Base-by-base conservation (phyloP, 306 rosid species). In the Styphnolobium japonicum region DNA sequence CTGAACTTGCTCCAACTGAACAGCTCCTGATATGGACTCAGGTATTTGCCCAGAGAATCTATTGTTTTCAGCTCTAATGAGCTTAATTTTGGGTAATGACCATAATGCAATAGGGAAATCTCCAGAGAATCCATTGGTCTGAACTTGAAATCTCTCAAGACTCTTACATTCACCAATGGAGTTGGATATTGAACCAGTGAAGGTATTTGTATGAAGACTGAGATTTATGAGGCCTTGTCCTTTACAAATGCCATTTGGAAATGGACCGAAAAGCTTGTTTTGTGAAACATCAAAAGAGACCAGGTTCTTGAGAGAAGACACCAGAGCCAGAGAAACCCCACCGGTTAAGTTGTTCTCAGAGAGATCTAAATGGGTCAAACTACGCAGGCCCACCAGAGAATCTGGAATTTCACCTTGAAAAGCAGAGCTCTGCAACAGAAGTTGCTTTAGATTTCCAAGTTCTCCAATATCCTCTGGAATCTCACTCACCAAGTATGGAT, bases 91-190 rank as follows among this genome's bases (percentile, higher is more conserved):
- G 52, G 96, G 98, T 15, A 93, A 62, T 21, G 99, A 92, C 97
- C 97, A 95, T 37, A 95, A 31, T 40, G 73, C 83, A 79, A 4
- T 3, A 1, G 99, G 97, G 65, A 95, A 90, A 68, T 86, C 92
- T 25, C 97, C 98, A 70, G 92, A 87, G 68, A 95, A 89, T 71
- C 83, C 80, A 84, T 95, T 95, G 88, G 91, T 90, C 88, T 95
- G 99, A 76, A 95, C 94, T 80, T 95, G 97, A 82, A 95, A 88
- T 73, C 87, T 89, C 91, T 95, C 99, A 66, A 95, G 94, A 71
- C 85, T 90, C 83, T 68, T 81, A 76, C 99, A 95, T 18, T 88
- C 87, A 45, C 82, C 78, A 56, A 88, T 86, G 76, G 96, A 85
- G 78, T 67, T 78, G 9, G 94, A 84, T 75, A 93, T 67, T 55